These are phyloP conservation scores for Plantago elongata DNA, from an alignment of 257 asterid species.

Conservation along the genomic window DNA sequence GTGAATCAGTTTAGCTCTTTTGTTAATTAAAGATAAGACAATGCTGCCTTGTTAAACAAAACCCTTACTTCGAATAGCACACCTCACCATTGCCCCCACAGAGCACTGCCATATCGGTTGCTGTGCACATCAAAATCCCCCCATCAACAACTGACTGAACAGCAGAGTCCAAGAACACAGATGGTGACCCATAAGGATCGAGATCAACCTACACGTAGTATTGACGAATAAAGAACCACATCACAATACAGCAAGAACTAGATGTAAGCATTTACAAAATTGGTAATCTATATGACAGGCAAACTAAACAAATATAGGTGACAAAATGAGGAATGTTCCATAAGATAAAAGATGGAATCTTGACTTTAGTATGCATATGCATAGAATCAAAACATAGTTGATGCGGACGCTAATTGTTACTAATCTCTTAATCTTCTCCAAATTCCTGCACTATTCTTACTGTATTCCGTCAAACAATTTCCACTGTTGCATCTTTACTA, in stretches of 20 bases:
- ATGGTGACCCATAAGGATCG: conserved; percentile 98
- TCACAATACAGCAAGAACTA: conserved; percentile 1
- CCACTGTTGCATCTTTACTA: too few species aligned
- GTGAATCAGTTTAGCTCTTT: conserved; percentile 19
- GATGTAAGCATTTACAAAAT: background rate
- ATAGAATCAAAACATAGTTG: too few species aligned
- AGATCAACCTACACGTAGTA: conserved; percentile 77
- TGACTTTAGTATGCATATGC: too few species aligned
- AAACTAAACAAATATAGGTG: too few species aligned
- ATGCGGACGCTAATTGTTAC: too few species aligned
- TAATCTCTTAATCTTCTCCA: too few species aligned
- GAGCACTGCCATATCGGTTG: conserved; percentile 98
- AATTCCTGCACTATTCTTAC: too few species aligned
- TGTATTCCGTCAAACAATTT: too few species aligned
- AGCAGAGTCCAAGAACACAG: conserved; percentile 92
- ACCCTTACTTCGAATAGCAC: conserved; percentile 95
- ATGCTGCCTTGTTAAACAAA: conserved; percentile 7
- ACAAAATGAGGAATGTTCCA: too few species aligned
- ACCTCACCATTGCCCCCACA: conserved; percentile 97
- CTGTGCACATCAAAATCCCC: conserved; percentile 92
- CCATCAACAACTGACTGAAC: conserved; percentile 91
- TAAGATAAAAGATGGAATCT: too few species aligned
- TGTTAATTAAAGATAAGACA: conserved; percentile 10
- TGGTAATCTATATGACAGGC: background rate
- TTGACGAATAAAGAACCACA: conserved; percentile 6